Evolutionary conservation across 495 filamentous ascomycete species (phyloP).

Genomic region (Penicillium lividum): DNA sequence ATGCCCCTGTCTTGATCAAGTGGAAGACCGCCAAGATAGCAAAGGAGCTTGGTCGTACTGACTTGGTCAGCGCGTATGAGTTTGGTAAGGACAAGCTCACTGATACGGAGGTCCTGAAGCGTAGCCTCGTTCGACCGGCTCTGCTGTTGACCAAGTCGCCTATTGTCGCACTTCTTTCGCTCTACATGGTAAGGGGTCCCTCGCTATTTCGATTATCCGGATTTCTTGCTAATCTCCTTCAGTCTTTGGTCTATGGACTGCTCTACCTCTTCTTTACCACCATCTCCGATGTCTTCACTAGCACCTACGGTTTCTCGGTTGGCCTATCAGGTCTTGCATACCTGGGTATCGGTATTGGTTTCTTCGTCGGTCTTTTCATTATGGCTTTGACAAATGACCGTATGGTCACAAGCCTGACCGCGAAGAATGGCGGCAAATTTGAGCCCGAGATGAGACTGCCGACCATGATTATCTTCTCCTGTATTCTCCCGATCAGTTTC

Average conservation of each 20-base stretch:
- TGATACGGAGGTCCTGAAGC: constrained; percentile 22
- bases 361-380: constrained; percentile 48
- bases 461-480: constrained; percentile 60
- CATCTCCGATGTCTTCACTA: constrained; percentile 62
- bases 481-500: constrained; percentile 39
- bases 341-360: constrained; percentile 60
- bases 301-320: constrained; percentile 54
- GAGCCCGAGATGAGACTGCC: constrained; percentile 67
- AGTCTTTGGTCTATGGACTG: constrained; percentile 60
- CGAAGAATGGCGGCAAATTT: constrained; percentile 52
- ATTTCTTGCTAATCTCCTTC: neutral
- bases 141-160: constrained; percentile 47
- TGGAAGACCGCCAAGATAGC: constrained; percentile 48
- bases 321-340: constrained; percentile 62
- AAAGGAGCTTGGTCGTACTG: constrained; percentile 29
- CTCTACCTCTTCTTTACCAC: constrained; percentile 71
- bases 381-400: constrained; percentile 57
- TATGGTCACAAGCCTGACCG: constrained; percentile 58
- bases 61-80: constrained; percentile 37
- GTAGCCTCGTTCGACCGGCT: constrained; percentile 48
- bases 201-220: too few species aligned
- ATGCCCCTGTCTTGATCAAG: constrained; percentile 49
- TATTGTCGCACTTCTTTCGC: constrained; percentile 53
- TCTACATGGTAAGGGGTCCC: constrained; percentile 53
- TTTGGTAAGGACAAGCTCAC: neutral